Evolutionary conservation across 31 red algal genomes (phyloP).

Genomic region (Asparagopsis taxiformis): DNA sequence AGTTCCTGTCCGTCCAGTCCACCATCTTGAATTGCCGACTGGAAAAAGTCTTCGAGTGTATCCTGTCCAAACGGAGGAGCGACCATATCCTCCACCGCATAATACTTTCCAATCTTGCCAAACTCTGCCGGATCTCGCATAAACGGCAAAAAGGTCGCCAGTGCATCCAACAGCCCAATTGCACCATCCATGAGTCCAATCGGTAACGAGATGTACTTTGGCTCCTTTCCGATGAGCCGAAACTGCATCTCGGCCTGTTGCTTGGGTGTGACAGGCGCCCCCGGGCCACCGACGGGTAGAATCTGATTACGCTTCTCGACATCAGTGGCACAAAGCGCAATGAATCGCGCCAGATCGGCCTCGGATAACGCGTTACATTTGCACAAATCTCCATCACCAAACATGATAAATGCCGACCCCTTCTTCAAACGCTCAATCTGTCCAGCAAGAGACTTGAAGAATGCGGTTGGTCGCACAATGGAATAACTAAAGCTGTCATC

Average conservation of each 20-base stretch:
- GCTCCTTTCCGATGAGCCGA: conserved; percentile 32
- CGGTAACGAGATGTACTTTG: conserved; percentile 42
- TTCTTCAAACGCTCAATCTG: conserved; percentile 56
- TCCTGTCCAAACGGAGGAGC: conserved; percentile 52
- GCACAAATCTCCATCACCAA: conserved; percentile 67
- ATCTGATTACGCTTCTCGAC: conserved; percentile 51
- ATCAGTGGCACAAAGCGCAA: conserved; percentile 48
- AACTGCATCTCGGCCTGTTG: conserved; percentile 70
- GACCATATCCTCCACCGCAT: conserved; percentile 87
- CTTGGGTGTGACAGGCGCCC: conserved; percentile 50
- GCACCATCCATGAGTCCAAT: conserved; percentile 65
- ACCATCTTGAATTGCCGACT: conserved; percentile 19
- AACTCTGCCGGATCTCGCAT: conserved; percentile 65
- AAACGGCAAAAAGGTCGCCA: conserved; percentile 37
- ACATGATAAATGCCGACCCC: conserved; percentile 68
- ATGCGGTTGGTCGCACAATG: conserved; percentile 81
- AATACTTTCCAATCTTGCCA: conserved; percentile 76
- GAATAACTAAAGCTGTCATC: conserved; percentile 54
- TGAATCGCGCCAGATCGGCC: conserved; percentile 66
- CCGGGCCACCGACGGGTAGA: conserved; percentile 68
- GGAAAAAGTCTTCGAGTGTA: conserved; percentile 71
- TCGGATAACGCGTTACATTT: conserved; percentile 78
- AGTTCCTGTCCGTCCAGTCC: conserved; percentile 75
- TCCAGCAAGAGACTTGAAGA: conserved; percentile 81
- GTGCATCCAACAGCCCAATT: conserved; percentile 22